A percentile compares a stretch with the other conserved stretches of the same genome.
phyloP scores from a whole-genome alignment of 2,329 filamentous ascomycete species.

The Dactylellina sp. region DNA sequence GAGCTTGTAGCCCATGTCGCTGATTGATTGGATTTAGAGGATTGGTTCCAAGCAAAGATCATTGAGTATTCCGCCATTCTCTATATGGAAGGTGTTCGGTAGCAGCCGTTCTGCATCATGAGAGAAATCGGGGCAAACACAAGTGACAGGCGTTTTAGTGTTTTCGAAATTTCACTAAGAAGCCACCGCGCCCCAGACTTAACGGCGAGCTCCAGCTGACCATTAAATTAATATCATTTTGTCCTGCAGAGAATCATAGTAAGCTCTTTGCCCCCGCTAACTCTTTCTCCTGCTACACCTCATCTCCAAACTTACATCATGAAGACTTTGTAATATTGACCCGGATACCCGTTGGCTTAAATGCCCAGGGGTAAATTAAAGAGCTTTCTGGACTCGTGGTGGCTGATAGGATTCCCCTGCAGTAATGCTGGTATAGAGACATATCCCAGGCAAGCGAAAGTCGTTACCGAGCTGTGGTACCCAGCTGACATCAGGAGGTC shows the following conservation, averaged over 20 bases:
- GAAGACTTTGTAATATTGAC: too few relatives aligned
- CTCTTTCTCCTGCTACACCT: neutral
- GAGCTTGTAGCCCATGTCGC: slow-evolving; percentile 11
- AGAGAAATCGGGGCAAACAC: slow-evolving; percentile 17
- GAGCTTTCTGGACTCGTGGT: too few relatives aligned
- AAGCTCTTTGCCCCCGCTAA: neutral
- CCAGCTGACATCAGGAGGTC: neutral
- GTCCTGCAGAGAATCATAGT: neutral
- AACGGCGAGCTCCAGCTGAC: slow-evolving; percentile 16
- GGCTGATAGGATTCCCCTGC: neutral
- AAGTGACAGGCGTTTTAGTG: neutral
- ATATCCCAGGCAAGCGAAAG: neutral
- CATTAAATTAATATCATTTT: slow-evolving; percentile 18
- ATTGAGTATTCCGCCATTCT: slow-evolving; percentile 26
- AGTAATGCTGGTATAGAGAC: neutral
- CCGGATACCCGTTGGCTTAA: too few relatives aligned
- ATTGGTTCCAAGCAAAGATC: slow-evolving; percentile 10
- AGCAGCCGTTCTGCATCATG: slow-evolving; percentile 29
- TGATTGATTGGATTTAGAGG: slow-evolving; percentile 5
- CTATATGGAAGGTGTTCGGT: slow-evolving; percentile 40
- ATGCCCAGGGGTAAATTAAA: neutral
- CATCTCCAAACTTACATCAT: too few relatives aligned
- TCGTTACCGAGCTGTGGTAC: slow-evolving; percentile 15
- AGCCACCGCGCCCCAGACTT: slow-evolving; percentile 5
- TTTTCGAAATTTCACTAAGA: neutral